Base-by-base conservation (phyloP, 2,329 filamentous ascomycete genomes). In the Anisogramma anomala region DNA sequence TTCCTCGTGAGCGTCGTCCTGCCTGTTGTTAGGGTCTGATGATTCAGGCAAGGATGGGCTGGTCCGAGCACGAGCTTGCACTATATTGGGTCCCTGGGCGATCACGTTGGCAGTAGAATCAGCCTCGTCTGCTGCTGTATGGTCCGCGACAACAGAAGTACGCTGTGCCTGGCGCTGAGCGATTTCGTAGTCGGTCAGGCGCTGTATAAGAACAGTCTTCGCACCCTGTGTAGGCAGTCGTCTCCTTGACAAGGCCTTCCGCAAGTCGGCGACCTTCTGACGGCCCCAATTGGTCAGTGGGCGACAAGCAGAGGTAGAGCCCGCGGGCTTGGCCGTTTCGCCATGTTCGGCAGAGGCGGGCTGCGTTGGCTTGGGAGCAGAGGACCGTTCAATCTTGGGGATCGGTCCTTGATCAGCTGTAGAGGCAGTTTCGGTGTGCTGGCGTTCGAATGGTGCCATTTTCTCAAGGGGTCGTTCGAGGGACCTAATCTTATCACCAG, bases 1-100 rank as follows among this genome's bases (percentile, higher is more conserved):
- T 18, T 43, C 43, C 26, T 43, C 40, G 3, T 42, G 27, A 14
- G 31, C 14, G 14, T 41, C 33, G 3, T 23, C 11, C 32, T 33
- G 35, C 31, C 20, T n/a, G 25, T 7, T 19, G 19, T 27, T 27
- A 13, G 19, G 19, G 20, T 4, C 14, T 2, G 8, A 4, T 4
- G 4, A 18, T 3, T 41, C 23, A 14, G 22, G n/a, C 9, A n/a
- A n/a, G n/a, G n/a, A n/a, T n/a, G n/a, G n/a, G n/a, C n/a, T n/a
- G n/a, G n/a, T n/a, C n/a, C n/a, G n/a, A n/a, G n/a, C n/a, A n/a
- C n/a, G n/a, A n/a, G n/a, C n/a, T n/a, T n/a, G n/a, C n/a, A n/a
- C n/a, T n/a, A n/a, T n/a, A n/a, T n/a, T n/a, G n/a, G n/a, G n/a
- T n/a, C n/a, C n/a, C n/a, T n/a, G n/a, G n/a, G n/a, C n/a, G n/a